Conservation (phyloP, 257 asterid species). For the Datura wrightii region DNA sequence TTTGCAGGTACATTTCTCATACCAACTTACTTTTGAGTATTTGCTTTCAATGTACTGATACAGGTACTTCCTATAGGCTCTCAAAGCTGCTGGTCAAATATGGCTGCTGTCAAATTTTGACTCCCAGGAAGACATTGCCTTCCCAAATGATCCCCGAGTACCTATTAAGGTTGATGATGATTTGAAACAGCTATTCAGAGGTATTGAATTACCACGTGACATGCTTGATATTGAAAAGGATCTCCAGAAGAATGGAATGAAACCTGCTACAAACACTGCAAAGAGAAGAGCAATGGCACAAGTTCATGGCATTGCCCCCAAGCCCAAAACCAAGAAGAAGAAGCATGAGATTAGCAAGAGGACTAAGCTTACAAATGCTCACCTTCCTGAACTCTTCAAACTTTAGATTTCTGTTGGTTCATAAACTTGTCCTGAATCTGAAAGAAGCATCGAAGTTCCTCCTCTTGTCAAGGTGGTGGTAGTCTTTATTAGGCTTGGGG, state of each 20-base stretch:
- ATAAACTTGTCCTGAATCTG: not conserved
- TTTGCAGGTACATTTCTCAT: constrained; percentile 63
- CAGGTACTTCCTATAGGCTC: constrained; percentile 44
- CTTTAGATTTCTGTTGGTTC: constrained; percentile 49
- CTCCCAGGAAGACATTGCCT: constrained; percentile 82
- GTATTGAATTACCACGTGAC: constrained; percentile 75
- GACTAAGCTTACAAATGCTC: constrained; percentile 89
- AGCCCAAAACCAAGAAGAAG: constrained; percentile 81
- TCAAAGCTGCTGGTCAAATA: constrained; percentile 68
- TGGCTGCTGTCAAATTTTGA: constrained; percentile 75
- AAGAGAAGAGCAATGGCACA: constrained; percentile 82
- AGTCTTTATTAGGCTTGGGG: not conserved
- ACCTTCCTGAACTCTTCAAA: constrained; percentile 83
- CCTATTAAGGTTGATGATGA: constrained; percentile 71
- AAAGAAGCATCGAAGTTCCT: not conserved
- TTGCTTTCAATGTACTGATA: not conserved
- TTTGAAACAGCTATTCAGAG: constrained; percentile 63
- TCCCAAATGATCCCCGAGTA: constrained; percentile 69
- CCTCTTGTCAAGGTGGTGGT: not conserved
- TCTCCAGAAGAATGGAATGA: constrained; percentile 85
- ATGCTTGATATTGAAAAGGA: constrained; percentile 83
- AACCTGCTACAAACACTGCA: constrained; percentile 81
- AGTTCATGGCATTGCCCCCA: constrained; percentile 61
- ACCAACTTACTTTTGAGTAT: not conserved
- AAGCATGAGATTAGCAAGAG: constrained; percentile 78